A percentile compares a stretch with the other conserved stretches of the same genome.
These are phyloP conservation scores for Apiospora saccharicola DNA, from an alignment of 2,329 filamentous ascomycete species.

Conservation along the genomic window DNA sequence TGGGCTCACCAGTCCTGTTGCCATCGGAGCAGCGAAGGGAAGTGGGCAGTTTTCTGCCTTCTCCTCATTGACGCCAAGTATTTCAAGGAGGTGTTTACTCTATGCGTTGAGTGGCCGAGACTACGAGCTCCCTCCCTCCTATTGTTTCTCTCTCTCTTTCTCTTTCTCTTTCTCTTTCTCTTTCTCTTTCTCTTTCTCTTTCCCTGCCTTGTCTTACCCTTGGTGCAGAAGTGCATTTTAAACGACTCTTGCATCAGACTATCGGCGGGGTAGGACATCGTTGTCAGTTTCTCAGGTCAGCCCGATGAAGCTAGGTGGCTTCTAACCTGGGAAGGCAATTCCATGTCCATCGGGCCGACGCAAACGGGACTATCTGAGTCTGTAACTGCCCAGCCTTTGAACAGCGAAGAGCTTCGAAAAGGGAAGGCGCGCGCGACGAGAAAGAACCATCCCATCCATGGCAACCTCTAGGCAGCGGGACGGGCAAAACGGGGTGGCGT, in stretches of 20 bases:
- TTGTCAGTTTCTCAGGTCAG: background rate
- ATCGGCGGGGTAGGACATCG: constrained; percentile 12
- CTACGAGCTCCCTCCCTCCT: background rate
- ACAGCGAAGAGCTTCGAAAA: background rate
- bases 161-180: background rate
- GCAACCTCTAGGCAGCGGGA: background rate
- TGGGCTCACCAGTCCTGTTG: background rate
- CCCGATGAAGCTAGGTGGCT: background rate
- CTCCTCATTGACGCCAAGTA: background rate
- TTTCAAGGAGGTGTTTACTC: background rate
- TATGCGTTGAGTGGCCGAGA: background rate
- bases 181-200: too few species aligned
- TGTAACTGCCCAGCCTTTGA: background rate
- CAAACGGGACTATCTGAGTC: background rate
- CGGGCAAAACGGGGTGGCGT: constrained; percentile 1
- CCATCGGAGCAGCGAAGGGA: background rate
- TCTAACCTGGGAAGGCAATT: background rate
- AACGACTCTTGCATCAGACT: background rate
- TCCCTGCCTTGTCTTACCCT: background rate
- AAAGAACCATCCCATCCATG: background rate
- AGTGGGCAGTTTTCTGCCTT: background rate
- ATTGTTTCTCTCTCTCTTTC: too few species aligned
- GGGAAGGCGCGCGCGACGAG: background rate
- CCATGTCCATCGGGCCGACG: constrained; percentile 5
- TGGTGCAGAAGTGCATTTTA: background rate